Percentiles rank a stretch among this genome's conserved stretches.
phyloP scores from a whole-genome alignment of 2,329 filamentous ascomycete genomes.

The Achaetomium macrosporum region DNA sequence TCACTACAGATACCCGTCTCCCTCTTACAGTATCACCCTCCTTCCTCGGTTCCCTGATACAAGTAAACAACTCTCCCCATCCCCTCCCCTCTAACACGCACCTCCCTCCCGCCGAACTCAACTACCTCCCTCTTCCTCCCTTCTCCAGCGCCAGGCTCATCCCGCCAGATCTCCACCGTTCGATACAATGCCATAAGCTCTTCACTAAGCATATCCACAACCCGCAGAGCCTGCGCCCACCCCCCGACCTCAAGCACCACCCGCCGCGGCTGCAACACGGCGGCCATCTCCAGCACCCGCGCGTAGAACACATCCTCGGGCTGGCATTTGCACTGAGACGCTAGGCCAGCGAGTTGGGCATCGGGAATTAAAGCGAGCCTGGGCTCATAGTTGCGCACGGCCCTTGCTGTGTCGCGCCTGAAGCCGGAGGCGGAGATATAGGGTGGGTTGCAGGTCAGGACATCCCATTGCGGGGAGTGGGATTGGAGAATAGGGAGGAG shows the following conservation, averaged over 20 bases:
- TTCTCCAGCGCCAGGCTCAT: constrained; percentile 34
- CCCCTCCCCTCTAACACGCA: constrained; percentile 43
- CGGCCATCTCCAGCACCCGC: constrained; percentile 52
- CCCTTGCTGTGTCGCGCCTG: constrained; percentile 56
- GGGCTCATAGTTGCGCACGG: constrained; percentile 79
- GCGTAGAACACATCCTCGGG: constrained; percentile 60
- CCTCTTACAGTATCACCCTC: background rate
- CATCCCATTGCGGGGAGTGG: constrained; percentile 36
- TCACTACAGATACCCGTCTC: background rate
- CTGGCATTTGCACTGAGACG: constrained; percentile 1
- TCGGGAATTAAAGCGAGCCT: constrained; percentile 62
- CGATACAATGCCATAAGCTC: constrained; percentile 21
- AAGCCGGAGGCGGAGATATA: constrained; percentile 71
- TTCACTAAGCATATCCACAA: constrained; percentile 40
- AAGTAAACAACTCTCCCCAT: constrained; percentile 40
- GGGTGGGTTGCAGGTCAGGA: constrained; percentile 84
- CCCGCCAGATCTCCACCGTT: constrained; percentile 64
- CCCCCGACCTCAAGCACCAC: constrained; percentile 69
- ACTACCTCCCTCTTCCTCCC: constrained; percentile 20
- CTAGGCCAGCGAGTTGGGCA: background rate
- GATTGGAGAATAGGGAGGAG: background rate
- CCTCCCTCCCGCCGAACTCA: constrained; percentile 20
- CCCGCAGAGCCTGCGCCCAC: constrained; percentile 58
- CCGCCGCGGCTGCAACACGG: constrained; percentile 43
- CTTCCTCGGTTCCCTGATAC: background rate